A percentile compares a stretch with the other conserved stretches of the same genome.
Conservation (phyloP, 2,329 filamentous ascomycete genomes). For the Waltergamsia citrina region DNA sequence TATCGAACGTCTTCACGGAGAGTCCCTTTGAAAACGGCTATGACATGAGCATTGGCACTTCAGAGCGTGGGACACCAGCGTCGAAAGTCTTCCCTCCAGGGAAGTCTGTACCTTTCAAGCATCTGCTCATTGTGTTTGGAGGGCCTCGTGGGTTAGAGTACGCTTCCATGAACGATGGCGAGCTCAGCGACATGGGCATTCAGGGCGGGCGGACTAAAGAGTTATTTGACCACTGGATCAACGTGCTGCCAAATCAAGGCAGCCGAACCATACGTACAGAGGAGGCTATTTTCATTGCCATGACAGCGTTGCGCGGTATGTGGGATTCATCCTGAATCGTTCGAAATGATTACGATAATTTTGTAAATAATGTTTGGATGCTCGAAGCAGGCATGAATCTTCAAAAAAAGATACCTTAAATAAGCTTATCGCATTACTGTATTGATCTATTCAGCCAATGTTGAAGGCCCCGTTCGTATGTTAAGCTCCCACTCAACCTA, state of each 20-base stretch:
- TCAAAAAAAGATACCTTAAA: background rate
- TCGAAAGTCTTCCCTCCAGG: constrained; percentile 33
- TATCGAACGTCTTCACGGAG: constrained; percentile 71
- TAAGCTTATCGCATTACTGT: too few relatives aligned
- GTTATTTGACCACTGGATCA: constrained; percentile 78
- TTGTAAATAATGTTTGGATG: background rate
- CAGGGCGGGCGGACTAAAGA: constrained; percentile 54
- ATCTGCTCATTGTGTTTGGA: constrained; percentile 71
- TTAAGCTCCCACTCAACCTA: background rate
- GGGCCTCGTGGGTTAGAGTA: constrained; percentile 73
- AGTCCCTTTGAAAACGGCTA: constrained; percentile 68
- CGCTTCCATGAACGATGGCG: constrained; percentile 53
- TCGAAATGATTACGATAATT: background rate
- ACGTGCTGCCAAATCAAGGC: constrained; percentile 71
- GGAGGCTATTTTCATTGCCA: constrained; percentile 69
- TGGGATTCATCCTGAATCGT: constrained; percentile 31
- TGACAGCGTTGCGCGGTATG: constrained; percentile 56
- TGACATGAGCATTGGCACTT: constrained; percentile 75
- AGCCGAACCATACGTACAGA: constrained; percentile 77
- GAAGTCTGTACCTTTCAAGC: constrained; percentile 46
- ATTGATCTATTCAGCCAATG: constrained; percentile 2
- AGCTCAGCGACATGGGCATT: constrained; percentile 51
- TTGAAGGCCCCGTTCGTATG: constrained; percentile 6
- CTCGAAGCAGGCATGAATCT: background rate
- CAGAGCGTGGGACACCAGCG: constrained; percentile 57